phyloP scores from a whole-genome alignment of 164 flowering plant species.

The Chloranthus sessilifolius region DNA sequence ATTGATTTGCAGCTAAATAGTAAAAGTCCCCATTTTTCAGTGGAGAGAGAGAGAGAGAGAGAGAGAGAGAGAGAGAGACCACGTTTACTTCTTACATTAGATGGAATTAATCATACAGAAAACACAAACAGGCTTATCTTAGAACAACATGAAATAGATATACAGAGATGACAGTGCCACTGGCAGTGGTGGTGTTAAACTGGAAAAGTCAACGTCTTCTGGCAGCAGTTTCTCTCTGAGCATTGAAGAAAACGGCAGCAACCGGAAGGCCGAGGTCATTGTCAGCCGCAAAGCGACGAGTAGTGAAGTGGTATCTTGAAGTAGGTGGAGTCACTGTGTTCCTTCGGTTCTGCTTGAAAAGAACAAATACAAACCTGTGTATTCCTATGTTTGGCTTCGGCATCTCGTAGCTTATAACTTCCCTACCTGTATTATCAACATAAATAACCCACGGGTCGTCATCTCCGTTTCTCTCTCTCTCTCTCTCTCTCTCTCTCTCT shows the following conservation, averaged over 20 bases:
- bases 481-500: too few relatives aligned
- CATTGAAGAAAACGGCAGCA: slow-evolving; percentile 85
- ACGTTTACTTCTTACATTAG: too few relatives aligned
- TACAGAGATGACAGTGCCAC: too few relatives aligned
- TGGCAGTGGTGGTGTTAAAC: too few relatives aligned
- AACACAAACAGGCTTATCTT: too few relatives aligned
- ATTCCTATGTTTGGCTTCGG: slow-evolving; percentile 73
- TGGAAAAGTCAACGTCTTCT: slow-evolving; percentile 73
- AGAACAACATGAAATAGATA: too few relatives aligned
- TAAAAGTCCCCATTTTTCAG: too few relatives aligned
- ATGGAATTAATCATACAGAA: too few relatives aligned
- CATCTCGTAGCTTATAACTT: slow-evolving; percentile 51
- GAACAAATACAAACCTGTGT: slow-evolving; percentile 69
- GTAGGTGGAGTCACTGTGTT: slow-evolving; percentile 37
- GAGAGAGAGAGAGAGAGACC: too few relatives aligned
- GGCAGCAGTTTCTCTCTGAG: slow-evolving; percentile 81
- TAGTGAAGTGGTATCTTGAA: slow-evolving; percentile 64
- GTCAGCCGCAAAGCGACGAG: slow-evolving; percentile 53
- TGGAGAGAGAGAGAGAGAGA: too few relatives aligned
- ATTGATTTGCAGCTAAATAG: too few relatives aligned
- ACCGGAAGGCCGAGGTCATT: slow-evolving; percentile 74
- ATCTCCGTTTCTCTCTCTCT: neutral
- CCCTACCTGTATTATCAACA: slow-evolving; percentile 74
- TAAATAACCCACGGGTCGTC: neutral
- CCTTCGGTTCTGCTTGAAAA: slow-evolving; percentile 59